A percentile compares a stretch with the other conserved stretches of the same genome.
Conservation (phyloP, 2,329 filamentous ascomycete species). For the Colletotrichum lini region DNA sequence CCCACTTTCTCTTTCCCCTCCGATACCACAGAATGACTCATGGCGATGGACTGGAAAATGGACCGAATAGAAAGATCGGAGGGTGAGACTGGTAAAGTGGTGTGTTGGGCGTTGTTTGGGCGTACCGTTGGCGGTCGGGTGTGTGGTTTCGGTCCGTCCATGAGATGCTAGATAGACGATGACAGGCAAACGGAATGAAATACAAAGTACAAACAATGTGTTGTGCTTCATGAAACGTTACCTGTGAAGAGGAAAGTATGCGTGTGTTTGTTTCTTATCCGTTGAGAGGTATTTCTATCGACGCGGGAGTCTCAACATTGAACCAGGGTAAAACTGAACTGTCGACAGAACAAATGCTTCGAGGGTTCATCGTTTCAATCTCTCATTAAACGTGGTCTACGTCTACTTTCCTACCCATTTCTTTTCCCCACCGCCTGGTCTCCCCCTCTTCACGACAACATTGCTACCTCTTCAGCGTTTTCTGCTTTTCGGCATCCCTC, state of each 20-base stretch:
- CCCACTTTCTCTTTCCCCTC: conserved; percentile 13
- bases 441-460: background rate
- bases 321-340: too few relatives aligned
- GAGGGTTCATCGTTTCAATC: too few relatives aligned
- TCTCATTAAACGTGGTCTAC: background rate
- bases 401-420: background rate
- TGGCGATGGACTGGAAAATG: background rate
- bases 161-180: conserved; percentile 7
- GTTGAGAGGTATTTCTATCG: background rate
- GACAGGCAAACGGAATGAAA: conserved; percentile 22
- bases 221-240: background rate
- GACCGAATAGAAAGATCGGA: background rate
- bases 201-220: background rate
- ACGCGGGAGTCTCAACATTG: too few relatives aligned
- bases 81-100: background rate
- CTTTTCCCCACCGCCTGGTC: too few relatives aligned
- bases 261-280: background rate
- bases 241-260: background rate
- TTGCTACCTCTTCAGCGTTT: conserved; percentile 73
- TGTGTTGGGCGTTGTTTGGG: background rate
- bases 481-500: conserved; percentile 93
- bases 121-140: background rate
- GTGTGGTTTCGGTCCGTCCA: background rate
- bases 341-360: too few relatives aligned
- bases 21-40: conserved; percentile 33